These are phyloP conservation scores for Prunus fruticosa DNA, from an alignment of 306 rosid species.

Conservation along the genomic window DNA sequence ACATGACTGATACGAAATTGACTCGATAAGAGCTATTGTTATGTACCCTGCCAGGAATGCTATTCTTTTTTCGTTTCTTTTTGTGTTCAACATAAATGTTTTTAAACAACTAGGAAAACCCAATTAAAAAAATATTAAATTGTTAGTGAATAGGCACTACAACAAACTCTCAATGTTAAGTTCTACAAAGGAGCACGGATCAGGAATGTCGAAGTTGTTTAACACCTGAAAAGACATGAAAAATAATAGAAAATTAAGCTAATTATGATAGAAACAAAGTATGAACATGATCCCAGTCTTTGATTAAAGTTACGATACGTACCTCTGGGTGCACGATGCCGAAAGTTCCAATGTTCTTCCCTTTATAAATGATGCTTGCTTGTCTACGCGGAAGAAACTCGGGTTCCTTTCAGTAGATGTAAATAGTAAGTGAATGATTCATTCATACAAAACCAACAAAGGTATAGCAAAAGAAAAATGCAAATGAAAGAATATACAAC, in stretches of 20 bases:
- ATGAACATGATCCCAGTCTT: too few relatives aligned
- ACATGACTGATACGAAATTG: too few relatives aligned
- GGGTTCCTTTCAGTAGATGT: conserved; percentile 63
- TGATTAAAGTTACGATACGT: too few relatives aligned
- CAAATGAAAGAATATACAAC: conserved; percentile 13
- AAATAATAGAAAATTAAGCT: neutral
- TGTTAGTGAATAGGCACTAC: conserved; percentile 23
- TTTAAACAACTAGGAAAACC: too few relatives aligned
- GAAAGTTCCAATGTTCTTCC: conserved; percentile 64
- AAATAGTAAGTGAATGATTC: neutral
- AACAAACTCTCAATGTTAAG: conserved; percentile 62
- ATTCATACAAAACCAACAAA: neutral
- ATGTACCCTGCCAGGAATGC: too few relatives aligned
- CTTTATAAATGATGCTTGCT: conserved; percentile 71
- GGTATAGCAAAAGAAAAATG: neutral
- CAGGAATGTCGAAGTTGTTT: conserved; percentile 79
- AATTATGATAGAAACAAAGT: neutral
- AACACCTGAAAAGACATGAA: conserved; percentile 52
- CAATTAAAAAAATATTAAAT: neutral
- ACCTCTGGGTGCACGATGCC: conserved; percentile 99
- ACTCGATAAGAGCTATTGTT: too few relatives aligned
- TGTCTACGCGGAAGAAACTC: conserved; percentile 84
- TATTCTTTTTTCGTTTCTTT: too few relatives aligned
- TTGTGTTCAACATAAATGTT: too few relatives aligned
- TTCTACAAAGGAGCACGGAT: conserved; percentile 91